phyloP scores from a whole-genome alignment of 1,139 yeast genomes.

The Yamadazyma trypodendri region DNA sequence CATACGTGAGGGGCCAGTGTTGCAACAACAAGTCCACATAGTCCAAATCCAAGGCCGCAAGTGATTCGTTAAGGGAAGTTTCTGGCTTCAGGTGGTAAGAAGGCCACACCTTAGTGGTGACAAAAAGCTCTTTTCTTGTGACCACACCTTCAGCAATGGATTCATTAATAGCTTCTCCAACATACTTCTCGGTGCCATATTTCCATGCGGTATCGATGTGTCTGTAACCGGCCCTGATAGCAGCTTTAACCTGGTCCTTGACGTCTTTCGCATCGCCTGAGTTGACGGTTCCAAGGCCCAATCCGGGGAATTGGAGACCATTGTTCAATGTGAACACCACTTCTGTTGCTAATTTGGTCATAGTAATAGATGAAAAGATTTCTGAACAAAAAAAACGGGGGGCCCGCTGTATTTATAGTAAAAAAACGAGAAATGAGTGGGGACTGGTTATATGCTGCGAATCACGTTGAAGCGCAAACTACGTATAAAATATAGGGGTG shows the following conservation, averaged over 20 bases:
- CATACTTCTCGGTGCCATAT: conserved; percentile 47
- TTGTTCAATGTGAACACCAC: conserved; percentile 23
- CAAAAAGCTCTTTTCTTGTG: conserved; percentile 54
- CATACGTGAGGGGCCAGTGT: conserved; percentile 53
- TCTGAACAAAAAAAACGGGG: too few relatives aligned
- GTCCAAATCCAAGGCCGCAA: conserved; percentile 43
- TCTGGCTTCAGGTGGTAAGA: conserved; percentile 32
- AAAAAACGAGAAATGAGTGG: too few relatives aligned
- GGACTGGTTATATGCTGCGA: too few relatives aligned
- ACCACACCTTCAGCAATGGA: conserved; percentile 45
- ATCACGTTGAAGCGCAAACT: too few relatives aligned
- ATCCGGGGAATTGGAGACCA: conserved; percentile 33
- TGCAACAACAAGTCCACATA: conserved; percentile 58
- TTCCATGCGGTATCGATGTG: conserved; percentile 44
- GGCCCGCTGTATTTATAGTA: too few relatives aligned
- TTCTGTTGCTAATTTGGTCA: conserved; percentile 19
- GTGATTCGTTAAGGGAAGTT: conserved; percentile 33
- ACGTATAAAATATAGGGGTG: too few relatives aligned
- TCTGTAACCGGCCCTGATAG: conserved; percentile 40
- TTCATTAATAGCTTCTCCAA: conserved; percentile 51
- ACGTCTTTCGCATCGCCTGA: conserved; percentile 28
- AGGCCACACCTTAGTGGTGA: conserved; percentile 62
- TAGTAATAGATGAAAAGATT: conserved; percentile 1
- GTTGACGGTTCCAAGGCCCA: conserved; percentile 39
- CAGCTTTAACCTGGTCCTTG: conserved; percentile 35